Evolutionary conservation across 164 flowering plant species (phyloP), one percentile per base, ranked within the genome.

Genomic region (Stephania cephalantha): DNA sequence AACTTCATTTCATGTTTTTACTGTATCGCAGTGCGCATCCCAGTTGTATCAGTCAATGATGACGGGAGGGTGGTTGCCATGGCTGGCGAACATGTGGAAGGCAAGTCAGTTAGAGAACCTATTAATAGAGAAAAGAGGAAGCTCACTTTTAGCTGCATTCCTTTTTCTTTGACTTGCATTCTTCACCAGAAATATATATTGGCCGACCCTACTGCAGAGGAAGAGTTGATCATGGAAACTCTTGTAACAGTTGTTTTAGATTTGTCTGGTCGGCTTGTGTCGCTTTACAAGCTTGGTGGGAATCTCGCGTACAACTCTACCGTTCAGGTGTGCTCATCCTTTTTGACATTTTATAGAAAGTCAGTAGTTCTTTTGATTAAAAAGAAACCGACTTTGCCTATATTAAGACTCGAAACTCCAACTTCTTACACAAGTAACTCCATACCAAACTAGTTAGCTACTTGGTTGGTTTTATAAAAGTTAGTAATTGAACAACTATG

Each of bases 121-220:
- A 91, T 93, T 44, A 90, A 91, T 78, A 89, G 84, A 78, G 98
- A 84, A 76, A 92, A 87, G 82, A 85, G 93, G 81, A 87, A 87
- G 74, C 90, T 90, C 29, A 85, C 82, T 3, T 70, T 90, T 67
- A 79, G 75, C 61, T 83, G 70, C 78, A 77, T 85, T 48, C 97
- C 98, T 9, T 91, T 92, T 75, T 87, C 97, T 73, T 85, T 95
- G 72, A 92, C 99, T 29, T 89, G 93, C 85, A 70, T 91, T 77
- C 90, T 95, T 78, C 86, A 93, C 87, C 90, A 95, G 87, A 88
- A 87, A 53, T 89, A 88, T 82, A 89, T 90, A 64, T 84, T 95
- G 80, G 91, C 92, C 6, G 99, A 95, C 72, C 98, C 98, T 35
- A 91, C 90, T 25, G 88, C 92, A 48, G 98, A 95, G 86, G 99